Conservation (phyloP, 306 rosid species). For the Vachellia collinsii region DNA sequence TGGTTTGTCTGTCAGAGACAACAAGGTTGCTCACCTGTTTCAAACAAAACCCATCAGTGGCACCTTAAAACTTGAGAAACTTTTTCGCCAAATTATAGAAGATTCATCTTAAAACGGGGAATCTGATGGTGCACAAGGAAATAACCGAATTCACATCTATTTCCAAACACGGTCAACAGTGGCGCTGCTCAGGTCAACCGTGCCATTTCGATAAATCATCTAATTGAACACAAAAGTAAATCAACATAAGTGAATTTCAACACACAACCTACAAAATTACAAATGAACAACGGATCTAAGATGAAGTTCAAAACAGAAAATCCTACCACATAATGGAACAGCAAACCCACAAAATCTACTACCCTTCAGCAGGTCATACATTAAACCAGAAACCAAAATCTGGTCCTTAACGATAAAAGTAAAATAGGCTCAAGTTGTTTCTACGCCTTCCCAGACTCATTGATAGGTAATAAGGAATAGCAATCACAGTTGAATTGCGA, state of each 20-base stretch:
- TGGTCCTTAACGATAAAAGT: slow-evolving; percentile 45
- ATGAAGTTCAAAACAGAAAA: slow-evolving; percentile 44
- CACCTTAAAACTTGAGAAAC: slow-evolving; percentile 11
- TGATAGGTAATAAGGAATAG: slow-evolving; percentile 7
- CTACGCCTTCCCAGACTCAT: slow-evolving; percentile 38
- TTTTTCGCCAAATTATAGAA: not conserved
- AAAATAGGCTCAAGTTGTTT: slow-evolving; percentile 40
- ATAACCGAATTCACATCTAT: slow-evolving; percentile 15
- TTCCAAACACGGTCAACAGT: not conserved
- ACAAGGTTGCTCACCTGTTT: slow-evolving; percentile 2
- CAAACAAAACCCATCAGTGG: not conserved
- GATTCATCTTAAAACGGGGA: not conserved
- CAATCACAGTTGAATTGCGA: slow-evolving; percentile 17
- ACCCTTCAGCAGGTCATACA: slow-evolving; percentile 48
- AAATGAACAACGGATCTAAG: slow-evolving; percentile 43
- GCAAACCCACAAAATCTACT: slow-evolving; percentile 50
- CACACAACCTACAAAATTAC: slow-evolving; percentile 71
- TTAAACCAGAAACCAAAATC: slow-evolving; percentile 39
- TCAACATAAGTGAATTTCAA: slow-evolving; percentile 49
- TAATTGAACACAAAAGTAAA: slow-evolving; percentile 39
- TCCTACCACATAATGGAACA: slow-evolving; percentile 48
- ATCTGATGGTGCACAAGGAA: not conserved
- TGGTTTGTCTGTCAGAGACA: slow-evolving; percentile 11
- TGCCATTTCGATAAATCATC: slow-evolving; percentile 31
- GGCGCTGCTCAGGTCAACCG: slow-evolving; percentile 14